Base-by-base conservation (phyloP, 352 stramenopile species). In the Phytophthora europaea region DNA sequence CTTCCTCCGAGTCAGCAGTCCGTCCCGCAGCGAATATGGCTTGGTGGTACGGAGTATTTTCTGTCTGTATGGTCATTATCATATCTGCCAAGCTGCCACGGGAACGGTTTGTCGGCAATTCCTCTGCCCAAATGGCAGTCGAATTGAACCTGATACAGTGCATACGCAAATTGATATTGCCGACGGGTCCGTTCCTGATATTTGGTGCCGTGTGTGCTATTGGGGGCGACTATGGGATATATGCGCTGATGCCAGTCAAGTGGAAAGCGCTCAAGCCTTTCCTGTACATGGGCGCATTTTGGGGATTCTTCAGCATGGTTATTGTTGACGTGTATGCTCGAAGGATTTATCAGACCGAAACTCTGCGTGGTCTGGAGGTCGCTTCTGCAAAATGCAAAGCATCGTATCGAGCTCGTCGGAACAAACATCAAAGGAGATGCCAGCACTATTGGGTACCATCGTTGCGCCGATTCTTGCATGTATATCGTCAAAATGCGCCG, bases 271-370 rank as follows among this genome's bases (percentile, higher is more conserved):
- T 57, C 61, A 75, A 75, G 50, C 61, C 65, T 16, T 59, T 56
- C 36, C 40, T 75, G 53, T 75, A 75, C 28, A 45, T 70, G 22
- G 55, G 22, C 3, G 48, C 52, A 6, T 59, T 75, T 43, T 68
- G 67, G 31, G 47, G 52, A 1, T 62, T 47, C 40, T 65, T 65
- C 45, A 64, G 62, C 26, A 61, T 67, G 33, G 54, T 75, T 1
- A 56, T 61, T 26, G 54, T 51, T 10, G 60, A 75, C 10, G 15
- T 75, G 8, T 43, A 61, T 36, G 54, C 48, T 33, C 53, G 67
- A 18, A 45, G 58, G 4, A 75, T 75, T 56, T 61, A 43, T 33
- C 28, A 58, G 48, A 75, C 59, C 15, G 53, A 70, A 28, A 75
- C 67, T 9, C 22, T 61, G 60, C 67, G 67, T 31, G 67, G 67